Evolutionary conservation across 2,329 filamentous ascomycete species (phyloP).

Genomic region (Fusarium papillatum): DNA sequence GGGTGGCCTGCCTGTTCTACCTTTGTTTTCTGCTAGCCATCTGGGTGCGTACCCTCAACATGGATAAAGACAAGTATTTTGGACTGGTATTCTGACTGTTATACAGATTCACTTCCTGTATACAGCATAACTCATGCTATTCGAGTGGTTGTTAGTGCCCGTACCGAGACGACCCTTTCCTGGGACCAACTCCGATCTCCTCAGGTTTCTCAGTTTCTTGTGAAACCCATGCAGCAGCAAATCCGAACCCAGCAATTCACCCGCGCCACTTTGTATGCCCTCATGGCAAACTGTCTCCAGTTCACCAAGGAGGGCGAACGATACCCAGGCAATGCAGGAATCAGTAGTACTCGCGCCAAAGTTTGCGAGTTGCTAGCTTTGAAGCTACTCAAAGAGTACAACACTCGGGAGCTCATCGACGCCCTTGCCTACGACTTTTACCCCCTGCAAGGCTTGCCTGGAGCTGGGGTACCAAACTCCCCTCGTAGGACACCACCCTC

Average conservation of each 20-base stretch:
- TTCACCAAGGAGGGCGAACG: conserved; percentile 89
- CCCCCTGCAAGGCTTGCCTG: conserved; percentile 84
- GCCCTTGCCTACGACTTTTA: conserved; percentile 96
- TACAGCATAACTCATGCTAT: conserved; percentile 94
- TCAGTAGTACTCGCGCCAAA: conserved; percentile 86
- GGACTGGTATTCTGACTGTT: conserved; percentile 15
- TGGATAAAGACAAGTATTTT: background rate
- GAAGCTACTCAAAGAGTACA: conserved; percentile 90
- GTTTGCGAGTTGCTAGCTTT: conserved; percentile 93
- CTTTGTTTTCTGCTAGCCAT: conserved; percentile 85
- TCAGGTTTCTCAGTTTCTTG: conserved; percentile 93
- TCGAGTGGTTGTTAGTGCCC: conserved; percentile 84
- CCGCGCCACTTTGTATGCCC: conserved; percentile 86
- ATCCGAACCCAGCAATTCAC: conserved; percentile 88
- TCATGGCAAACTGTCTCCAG: conserved; percentile 95
- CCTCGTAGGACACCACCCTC: conserved; percentile 51
- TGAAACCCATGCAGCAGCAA: conserved; percentile 95
- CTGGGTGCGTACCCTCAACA: conserved; percentile 67
- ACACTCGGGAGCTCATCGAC: conserved; percentile 91
- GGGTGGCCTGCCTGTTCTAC: conserved; percentile 64
- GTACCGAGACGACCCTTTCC: conserved; percentile 91
- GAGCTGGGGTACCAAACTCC: conserved; percentile 51
- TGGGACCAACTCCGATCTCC: conserved; percentile 98
- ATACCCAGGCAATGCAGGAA: conserved; percentile 87
- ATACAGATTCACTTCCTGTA: conserved; percentile 83